Base-by-base conservation (phyloP, 768 basidiomycete genomes). In the Leccinum pellstonianum region DNA sequence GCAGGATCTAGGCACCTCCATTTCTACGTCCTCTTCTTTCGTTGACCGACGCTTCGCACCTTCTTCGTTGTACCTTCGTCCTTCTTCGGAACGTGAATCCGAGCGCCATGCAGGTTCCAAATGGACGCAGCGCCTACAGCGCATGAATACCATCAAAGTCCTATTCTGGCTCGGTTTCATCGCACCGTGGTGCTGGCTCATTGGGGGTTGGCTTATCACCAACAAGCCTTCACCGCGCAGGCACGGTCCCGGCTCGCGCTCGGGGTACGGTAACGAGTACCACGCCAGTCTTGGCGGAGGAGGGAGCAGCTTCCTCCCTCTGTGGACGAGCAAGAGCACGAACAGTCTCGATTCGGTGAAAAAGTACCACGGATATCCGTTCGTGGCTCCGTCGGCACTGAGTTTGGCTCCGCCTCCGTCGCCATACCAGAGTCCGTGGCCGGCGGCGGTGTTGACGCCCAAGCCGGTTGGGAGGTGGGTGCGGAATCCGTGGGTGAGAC, bases 121-220 rank as follows among this genome's bases (percentile, higher is more conserved):
- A n/a, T 62, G 69, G 73, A 21, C 19, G 21, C 12, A 53, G 9
- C 61, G 31, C 29, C 47, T 37, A 1, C 63, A 67, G 23, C 58
- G 58, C 6, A n/a, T 55, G 27, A 68, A 75, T 29, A 64, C 83
- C 0, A 77, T 82, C 3, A 80, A 81, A 66, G 80, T 86, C 70
- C 75, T 88, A n/a, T 91, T 91, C 74, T 90, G 86, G 86, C 58
- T 86, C 0, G 89, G 89, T 3, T 91, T 91, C 65, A 58, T 89
- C 51, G 86, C 81, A 50, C 89, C 89, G 0, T 83, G 87, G 72
- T 80, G 89, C 55, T 91, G 89, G 89, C 79, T 91, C 49, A 77
- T 90, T 14, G 89, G 88, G 0, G 89, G 89, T 4, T 91, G 89
- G 89, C 81, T 87, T 58, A 75, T 85, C 57, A 8, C 66, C 2